Evolutionary conservation across 1,284 basidiomycete species (phyloP).

Genomic region (Boletus albobrunnescens): DNA sequence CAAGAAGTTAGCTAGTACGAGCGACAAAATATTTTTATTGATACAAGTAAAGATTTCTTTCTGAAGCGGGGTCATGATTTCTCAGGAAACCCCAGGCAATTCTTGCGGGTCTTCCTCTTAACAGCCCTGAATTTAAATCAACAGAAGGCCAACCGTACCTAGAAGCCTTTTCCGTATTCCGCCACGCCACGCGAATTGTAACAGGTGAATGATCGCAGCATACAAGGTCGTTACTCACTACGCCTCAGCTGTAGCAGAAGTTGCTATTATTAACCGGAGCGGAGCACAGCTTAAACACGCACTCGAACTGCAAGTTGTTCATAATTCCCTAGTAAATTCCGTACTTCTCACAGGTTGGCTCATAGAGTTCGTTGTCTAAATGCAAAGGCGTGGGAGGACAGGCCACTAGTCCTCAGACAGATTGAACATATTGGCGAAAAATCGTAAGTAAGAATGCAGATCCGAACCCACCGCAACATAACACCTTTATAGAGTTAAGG

Average conservation of each 20-base stretch:
- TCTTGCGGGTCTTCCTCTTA: slow-evolving; percentile 67
- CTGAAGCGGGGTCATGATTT: background rate
- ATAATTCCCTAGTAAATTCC: background rate
- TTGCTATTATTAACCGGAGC: slow-evolving; percentile 56
- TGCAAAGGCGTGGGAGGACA: slow-evolving; percentile 83
- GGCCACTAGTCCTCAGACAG: slow-evolving; percentile 74
- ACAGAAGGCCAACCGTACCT: slow-evolving; percentile 66
- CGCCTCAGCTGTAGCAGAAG: slow-evolving; percentile 64
- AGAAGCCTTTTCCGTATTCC: slow-evolving; percentile 63
- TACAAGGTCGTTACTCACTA: slow-evolving; percentile 4
- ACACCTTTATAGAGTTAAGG: slow-evolving; percentile 48
- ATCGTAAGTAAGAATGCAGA: slow-evolving; percentile 51
- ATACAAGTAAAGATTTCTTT: slow-evolving; percentile 51
- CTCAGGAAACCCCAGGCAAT: slow-evolving; percentile 51
- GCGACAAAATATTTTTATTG: slow-evolving; percentile 69
- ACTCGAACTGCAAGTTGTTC: slow-evolving; percentile 57
- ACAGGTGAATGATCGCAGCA: slow-evolving; percentile 43
- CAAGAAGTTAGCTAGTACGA: slow-evolving; percentile 60
- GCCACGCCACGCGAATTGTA: slow-evolving; percentile 63
- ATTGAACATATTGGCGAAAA: slow-evolving; percentile 81
- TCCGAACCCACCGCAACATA: background rate
- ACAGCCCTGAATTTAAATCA: slow-evolving; percentile 59
- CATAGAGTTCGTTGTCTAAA: slow-evolving; percentile 67
- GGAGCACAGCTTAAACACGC: slow-evolving; percentile 66
- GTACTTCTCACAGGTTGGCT: slow-evolving; percentile 5